These are phyloP conservation scores for Malus asiatica DNA, from an alignment of 306 rosid species.

Conservation along the genomic window DNA sequence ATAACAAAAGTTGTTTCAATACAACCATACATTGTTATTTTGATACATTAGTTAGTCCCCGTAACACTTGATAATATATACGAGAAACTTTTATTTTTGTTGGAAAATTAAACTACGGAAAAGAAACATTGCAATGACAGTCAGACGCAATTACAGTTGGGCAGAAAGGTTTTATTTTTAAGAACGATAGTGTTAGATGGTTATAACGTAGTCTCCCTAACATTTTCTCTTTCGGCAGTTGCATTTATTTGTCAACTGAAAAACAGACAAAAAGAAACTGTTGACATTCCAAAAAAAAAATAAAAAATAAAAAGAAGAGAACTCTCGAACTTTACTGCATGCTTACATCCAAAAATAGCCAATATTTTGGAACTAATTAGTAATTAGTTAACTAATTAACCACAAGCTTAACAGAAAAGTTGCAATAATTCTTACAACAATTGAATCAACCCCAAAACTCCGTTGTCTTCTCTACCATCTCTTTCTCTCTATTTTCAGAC, in stretches of 20 bases:
- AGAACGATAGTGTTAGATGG: accelerated
- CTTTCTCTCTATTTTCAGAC: neutral
- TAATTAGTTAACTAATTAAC: neutral
- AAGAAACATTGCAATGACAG: neutral
- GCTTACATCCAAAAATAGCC: neutral
- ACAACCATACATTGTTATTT: neutral
- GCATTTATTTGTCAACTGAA: neutral
- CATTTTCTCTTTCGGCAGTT: no score
- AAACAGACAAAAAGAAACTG: neutral
- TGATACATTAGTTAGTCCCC: neutral
- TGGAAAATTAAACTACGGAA: no score
- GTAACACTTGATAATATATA: neutral
- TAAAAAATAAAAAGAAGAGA: neutral
- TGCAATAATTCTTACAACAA: neutral
- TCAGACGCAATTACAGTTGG: no score
- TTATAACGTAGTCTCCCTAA: no score
- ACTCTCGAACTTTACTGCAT: neutral
- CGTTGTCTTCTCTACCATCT: neutral
- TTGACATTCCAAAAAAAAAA: neutral
- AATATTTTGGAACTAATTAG: neutral
- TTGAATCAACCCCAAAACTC: neutral
- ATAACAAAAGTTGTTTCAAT: neutral
- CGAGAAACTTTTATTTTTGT: no score
- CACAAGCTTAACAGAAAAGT: neutral
- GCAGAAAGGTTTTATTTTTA: neutral